Base-by-base conservation (phyloP, 441 rosid genomes). In the Jatropha multifida region DNA sequence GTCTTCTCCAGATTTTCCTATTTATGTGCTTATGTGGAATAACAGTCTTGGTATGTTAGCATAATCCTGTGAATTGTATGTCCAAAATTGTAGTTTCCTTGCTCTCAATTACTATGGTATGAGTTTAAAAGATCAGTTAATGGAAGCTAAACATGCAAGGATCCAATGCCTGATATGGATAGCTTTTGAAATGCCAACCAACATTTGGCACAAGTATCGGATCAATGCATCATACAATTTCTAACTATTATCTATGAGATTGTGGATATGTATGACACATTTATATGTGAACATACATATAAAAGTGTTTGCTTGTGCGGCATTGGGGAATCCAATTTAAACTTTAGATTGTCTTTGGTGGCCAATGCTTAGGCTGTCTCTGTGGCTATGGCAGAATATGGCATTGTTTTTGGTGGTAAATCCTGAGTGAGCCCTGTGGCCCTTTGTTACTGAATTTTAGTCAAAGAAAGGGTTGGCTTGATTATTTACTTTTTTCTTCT, bases 1-100 rank as follows among this genome's bases (percentile, higher is more conserved):
- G 97, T 72, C 97, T 93, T 83, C 96, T 95, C 72, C 99, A 95
- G 85, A 93, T 93, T 79, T 87, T 88, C 75, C 87, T 95, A 59
- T 95, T 95, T 80, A 95, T 95, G 92, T 95, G 97, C 83, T 88
- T 93, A 83, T 88, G 93, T 77, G 98, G 97, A 79, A 85, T 90
- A 82, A 90, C 87, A 71, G 97, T 91, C 75, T 87, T 87, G 85
- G 97, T 93, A 93, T 74, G 96, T 76, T 72, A 64, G 55, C 73
- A 46, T 74, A 59, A 18, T 51, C 27, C 11, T 56, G 14, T 27
- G 15, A 62, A 41, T 72, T 65, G 18, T 70, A 42, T 8, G 41
- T 26, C 14, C 11, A 66, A 23, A 38, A 23, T 69, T 38, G 52
- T 49, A 41, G 17, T 13, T 41, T 14, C 13, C 15, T 68, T 68